Evolutionary conservation across 2,329 filamentous ascomycete species (phyloP).

Genomic region (Ophidiomyces ophidiicola): DNA sequence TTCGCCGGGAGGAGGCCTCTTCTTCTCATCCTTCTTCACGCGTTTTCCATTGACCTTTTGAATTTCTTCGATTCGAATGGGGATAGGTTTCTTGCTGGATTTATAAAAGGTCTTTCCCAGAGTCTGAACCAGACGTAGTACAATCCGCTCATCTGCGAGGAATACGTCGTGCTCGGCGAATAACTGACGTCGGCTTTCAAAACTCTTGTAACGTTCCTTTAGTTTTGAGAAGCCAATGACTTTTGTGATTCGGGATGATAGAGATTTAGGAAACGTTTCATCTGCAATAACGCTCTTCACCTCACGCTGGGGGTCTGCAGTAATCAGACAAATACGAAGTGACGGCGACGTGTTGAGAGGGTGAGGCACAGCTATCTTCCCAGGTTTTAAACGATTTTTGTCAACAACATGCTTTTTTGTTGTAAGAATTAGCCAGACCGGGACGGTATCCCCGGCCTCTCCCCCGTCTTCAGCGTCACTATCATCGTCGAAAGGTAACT

Average conservation of each 20-base stretch:
- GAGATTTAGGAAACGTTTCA: slow-evolving; percentile 54
- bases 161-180: slow-evolving; percentile 83
- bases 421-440: slow-evolving; percentile 50
- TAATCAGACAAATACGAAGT: slow-evolving; percentile 72
- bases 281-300: slow-evolving; percentile 82
- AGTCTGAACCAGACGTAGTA: slow-evolving; percentile 56
- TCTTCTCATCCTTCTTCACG: slow-evolving; percentile 45
- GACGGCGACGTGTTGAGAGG: slow-evolving; percentile 55
- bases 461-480: slow-evolving; percentile 36
- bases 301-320: slow-evolving; percentile 65
- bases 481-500: slow-evolving; percentile 39
- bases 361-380: slow-evolving; percentile 68
- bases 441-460: slow-evolving; percentile 36
- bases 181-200: slow-evolving; percentile 75
- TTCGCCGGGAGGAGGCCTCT: slow-evolving; percentile 34
- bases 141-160: slow-evolving; percentile 78
- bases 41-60: slow-evolving; percentile 49
- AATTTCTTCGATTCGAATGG: slow-evolving; percentile 57
- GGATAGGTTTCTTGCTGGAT: slow-evolving; percentile 74
- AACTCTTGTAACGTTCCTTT: slow-evolving; percentile 78
- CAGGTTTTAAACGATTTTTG: slow-evolving; percentile 67
- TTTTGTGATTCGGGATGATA: slow-evolving; percentile 56
- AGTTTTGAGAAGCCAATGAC: slow-evolving; percentile 77
- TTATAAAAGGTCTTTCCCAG: slow-evolving; percentile 93
- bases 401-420: slow-evolving; percentile 59